Base-by-base conservation (phyloP, 2,329 filamentous ascomycete species). In the Trematosphaeria pertusa region DNA sequence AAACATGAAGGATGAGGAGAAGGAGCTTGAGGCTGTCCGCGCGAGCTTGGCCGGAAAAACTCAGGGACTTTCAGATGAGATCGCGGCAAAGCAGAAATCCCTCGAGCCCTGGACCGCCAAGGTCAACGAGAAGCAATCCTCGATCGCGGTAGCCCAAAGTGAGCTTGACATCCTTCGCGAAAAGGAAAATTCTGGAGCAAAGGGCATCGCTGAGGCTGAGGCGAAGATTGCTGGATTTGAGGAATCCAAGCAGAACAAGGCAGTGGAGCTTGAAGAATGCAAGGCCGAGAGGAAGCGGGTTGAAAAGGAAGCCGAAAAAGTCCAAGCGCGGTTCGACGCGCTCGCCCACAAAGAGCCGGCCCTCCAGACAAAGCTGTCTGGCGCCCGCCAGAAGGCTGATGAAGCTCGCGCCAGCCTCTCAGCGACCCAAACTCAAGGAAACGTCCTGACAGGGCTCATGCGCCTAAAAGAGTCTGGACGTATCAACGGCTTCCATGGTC, bases 31-130 rank as follows among this genome's bases (percentile, higher is more conserved):
- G 21, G 81, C 76, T n/a, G 94, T 99, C 56, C 86, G 93, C 45
- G 91, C 96, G 17, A 85, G 83, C 50, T 79, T 99, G 6, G 96
- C 96, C 66, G 93, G 93, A 63, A 99, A 99, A 75, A 99, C 94
- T 0, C 92, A 97, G 69, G 88, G 85, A 5, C 88, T 97, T 52
- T 97, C 93, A 0, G 91, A 99, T 60, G 82, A 97, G 65, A 97
- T 99, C 59, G 86, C 91, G 0, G 81, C 81, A 4, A 97, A 96
- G 74, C 94, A 99, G 66, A 97, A 95, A 73, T 87, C 90, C 1
- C 79, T 99, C 9, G 93, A 97, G 73, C 94, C 94, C 0, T 99
- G 94, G 94, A 92, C 88, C 59, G 91, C 91, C 57, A 97, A 94
- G 74, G 93, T 99, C 75, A 97, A 94, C 71, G 88, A 96, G 67